phyloP scores from a whole-genome alignment of 345 rosid genomes.

The Citropsis articulata region DNA sequence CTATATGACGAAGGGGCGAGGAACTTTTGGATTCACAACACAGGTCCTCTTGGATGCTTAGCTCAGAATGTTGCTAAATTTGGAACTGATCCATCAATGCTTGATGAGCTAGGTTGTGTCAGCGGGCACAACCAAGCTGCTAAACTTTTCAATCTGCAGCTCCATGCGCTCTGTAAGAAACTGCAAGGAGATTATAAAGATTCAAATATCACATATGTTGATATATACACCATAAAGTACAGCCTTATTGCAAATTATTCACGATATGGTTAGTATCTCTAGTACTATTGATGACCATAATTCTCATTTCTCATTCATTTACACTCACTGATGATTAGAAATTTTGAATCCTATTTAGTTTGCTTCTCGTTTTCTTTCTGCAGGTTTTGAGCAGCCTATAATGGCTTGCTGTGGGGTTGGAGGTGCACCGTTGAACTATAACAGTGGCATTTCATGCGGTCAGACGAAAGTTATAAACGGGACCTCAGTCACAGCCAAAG shows the following conservation, averaged over 20 bases:
- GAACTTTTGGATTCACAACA: conserved; percentile 91
- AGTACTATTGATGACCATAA: background rate
- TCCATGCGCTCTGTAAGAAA: conserved; percentile 67
- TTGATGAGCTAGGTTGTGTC: conserved; percentile 82
- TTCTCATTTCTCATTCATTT: background rate
- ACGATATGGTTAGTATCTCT: conserved; percentile 52
- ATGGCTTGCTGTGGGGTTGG: conserved; percentile 96
- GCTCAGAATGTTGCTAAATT: conserved; percentile 84
- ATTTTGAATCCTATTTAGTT: background rate
- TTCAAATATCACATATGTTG: conserved; percentile 68
- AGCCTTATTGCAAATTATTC: conserved; percentile 71
- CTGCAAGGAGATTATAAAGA: conserved; percentile 61
- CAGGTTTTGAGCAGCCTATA: conserved; percentile 89
- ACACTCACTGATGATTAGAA: background rate
- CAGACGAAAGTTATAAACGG: conserved; percentile 80
- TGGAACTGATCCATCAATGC: conserved; percentile 76
- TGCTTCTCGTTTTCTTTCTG: conserved; percentile 7
- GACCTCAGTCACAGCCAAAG: conserved; percentile 53
- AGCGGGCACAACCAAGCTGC: conserved; percentile 83
- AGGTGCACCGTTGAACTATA: conserved; percentile 83
- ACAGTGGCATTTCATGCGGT: conserved; percentile 66
- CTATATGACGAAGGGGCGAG: conserved; percentile 83
- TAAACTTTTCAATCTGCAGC: conserved; percentile 81
- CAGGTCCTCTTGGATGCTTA: conserved; percentile 95
- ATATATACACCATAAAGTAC: conserved; percentile 74